Evolutionary conservation across 2,329 filamentous ascomycete genomes (phyloP), one percentile per base, ranked within the genome.

Genomic region (Penicillium hordei): DNA sequence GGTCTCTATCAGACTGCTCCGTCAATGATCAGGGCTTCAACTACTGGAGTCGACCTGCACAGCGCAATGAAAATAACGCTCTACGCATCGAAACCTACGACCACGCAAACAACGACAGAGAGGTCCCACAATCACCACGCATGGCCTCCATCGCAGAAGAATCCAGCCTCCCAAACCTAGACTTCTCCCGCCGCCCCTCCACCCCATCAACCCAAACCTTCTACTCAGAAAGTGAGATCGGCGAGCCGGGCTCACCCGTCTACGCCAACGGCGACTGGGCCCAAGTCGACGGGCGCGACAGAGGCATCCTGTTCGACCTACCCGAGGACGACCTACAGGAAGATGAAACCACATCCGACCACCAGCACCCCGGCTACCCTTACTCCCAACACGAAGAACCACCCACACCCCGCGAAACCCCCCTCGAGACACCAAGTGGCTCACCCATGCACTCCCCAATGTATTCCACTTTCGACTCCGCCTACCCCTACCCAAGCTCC

Each of bases 221-320:
- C 51, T 63, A 62, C 39, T 65, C 63, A 10, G 68, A 65, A 48
- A 66, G 65, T 21, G 70, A 72, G 4, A 65, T 72, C 8, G 70
- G 70, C 43, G 70, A 72, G 45, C 70, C 70, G 2, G 70, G 70
- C 12, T 70, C 69, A 6, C 65, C 68, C 0, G 65, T 68, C 44
- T 65, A 67, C 45, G 66, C 65, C 23, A 67, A 67, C 38, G 64
- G 65, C 23, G 64, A 67, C 51, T 66, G 66, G 64, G 59, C 60
- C 15, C 59, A 65, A 36, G 61, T 68, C 31, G 59, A 66, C 52
- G 65, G 58, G 39, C 64, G 65, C 45, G 75, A 69, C 48, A 62
- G 65, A 25, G 65, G 65, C 33, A 65, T 67, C 43, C 49, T 67
- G 21, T 46, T 59, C 31, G 60, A 66, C 15, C 31, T 27, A 8